Base-by-base conservation (phyloP, 352 stramenopile genomes). In the Pythium rhizo-oryzae region DNA sequence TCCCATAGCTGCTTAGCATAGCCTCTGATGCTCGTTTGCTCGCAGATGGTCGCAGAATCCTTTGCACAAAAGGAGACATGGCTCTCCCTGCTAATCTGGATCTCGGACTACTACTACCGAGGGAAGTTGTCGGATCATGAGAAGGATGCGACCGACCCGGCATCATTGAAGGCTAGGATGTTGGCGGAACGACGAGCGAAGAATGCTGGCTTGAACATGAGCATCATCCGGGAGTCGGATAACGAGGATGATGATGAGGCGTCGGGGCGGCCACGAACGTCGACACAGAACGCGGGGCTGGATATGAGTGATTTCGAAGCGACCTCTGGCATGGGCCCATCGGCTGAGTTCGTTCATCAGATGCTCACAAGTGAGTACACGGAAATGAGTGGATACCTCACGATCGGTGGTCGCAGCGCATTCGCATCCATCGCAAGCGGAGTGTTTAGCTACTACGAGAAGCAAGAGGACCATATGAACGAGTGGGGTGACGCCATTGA, bases 401-500 rank as follows among this genome's bases (percentile, higher is more conserved):
- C 89, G 33, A 90, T 94, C 39, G 77, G 78, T 2, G 84, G 81
- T 0, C 74, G 59, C 25, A 78, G 73, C 15, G 84, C 93, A 4
- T 96, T 92, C 65, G 87, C 86, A 0, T 79, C 84, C 2, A 96
- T 96, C 39, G 85, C 85, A 0, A 91, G 85, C 41, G 87, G 87
- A n/a, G 81, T 96, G 11, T 93, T 96, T 60, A 90, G 86, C 37
- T 96, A 94, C 66, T 96, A 94, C 54, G 87, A 90, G n/a, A 82
- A 82, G 0, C 82, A 93, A 37, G 83, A 89, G 44, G 86, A 94
- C 62, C 86, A 91, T 39, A 78, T 91, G 62, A 89, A 85, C 57
- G 86, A 96, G 50, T 96, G 88, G 88, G 88, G 88, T 0, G 85
- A 96, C 39, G 83, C 86, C 11, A 82, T 96, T 37, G 85, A 94